phyloP scores from a whole-genome alignment of 2,329 filamentous ascomycete genomes.

The Stagonosporopsis vannaccii region DNA sequence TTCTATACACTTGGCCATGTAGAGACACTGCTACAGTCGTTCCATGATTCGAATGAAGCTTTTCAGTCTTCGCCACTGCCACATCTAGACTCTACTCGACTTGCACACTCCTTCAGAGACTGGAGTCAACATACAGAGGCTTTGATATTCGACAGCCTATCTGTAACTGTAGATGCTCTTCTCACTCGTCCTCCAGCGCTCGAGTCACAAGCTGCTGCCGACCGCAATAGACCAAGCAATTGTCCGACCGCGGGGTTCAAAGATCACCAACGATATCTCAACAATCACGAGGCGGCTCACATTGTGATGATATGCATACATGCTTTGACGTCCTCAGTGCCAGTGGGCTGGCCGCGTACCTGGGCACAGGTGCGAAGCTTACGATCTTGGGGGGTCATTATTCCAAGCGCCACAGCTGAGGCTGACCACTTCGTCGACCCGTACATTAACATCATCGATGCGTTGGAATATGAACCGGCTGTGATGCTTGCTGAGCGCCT shows the following conservation, averaged over 20 bases:
- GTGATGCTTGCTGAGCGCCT: slow-evolving; percentile 59
- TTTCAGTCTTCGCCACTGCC: slow-evolving; percentile 42
- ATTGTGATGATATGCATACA: slow-evolving; percentile 53
- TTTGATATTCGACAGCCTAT: slow-evolving; percentile 49
- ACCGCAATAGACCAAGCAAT: slow-evolving; percentile 27
- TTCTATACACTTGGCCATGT: slow-evolving; percentile 45
- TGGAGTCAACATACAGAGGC: slow-evolving; percentile 46
- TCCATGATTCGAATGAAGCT: slow-evolving; percentile 34
- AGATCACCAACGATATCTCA: slow-evolving; percentile 32
- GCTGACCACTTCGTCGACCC: slow-evolving; percentile 37
- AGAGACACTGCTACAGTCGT: slow-evolving; percentile 45
- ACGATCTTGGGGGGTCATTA: slow-evolving; percentile 47
- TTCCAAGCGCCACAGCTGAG: slow-evolving; percentile 29
- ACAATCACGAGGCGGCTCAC: slow-evolving; percentile 49
- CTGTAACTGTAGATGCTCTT: slow-evolving; percentile 39
- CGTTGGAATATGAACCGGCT: slow-evolving; percentile 60
- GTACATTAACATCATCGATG: slow-evolving; percentile 50
- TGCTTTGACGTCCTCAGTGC: slow-evolving; percentile 47
- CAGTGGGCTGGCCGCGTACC: slow-evolving; percentile 38
- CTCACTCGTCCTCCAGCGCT: slow-evolving; percentile 48
- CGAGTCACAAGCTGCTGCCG: slow-evolving; percentile 33
- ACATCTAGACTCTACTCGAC: slow-evolving; percentile 42
- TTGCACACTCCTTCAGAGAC: slow-evolving; percentile 42
- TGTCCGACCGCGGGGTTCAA: not conserved
- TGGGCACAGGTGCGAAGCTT: slow-evolving; percentile 50